Conservation (phyloP, 2,329 filamentous ascomycete genomes). For the Zopfia rhizophila region DNA sequence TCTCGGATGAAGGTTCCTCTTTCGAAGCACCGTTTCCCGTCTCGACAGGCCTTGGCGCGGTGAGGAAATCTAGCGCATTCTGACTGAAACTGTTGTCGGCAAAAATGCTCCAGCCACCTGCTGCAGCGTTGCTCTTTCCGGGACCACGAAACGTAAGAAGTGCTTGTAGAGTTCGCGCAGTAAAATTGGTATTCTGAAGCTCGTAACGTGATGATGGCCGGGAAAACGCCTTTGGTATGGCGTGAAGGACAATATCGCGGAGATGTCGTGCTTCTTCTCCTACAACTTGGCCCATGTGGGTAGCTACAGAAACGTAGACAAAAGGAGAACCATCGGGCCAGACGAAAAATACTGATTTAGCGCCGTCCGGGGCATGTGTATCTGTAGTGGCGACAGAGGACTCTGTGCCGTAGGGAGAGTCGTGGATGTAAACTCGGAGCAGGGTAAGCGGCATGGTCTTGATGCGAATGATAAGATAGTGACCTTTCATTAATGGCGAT, state of each 20-base stretch:
- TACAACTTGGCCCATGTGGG: constrained; percentile 46
- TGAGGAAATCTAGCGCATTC: constrained; percentile 60
- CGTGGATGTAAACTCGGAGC: constrained; percentile 80
- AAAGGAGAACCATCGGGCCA: constrained; percentile 84
- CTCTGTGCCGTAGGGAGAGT: constrained; percentile 78
- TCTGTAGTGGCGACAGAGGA: constrained; percentile 47
- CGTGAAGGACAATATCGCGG: constrained; percentile 77
- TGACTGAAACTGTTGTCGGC: constrained; percentile 68
- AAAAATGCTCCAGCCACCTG: constrained; percentile 84
- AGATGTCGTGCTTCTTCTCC: constrained; percentile 63
- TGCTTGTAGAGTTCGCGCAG: constrained; percentile 76
- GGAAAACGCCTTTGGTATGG: constrained; percentile 84
- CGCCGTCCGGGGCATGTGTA: constrained; percentile 62
- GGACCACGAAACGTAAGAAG: constrained; percentile 76
- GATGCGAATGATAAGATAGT: constrained; percentile 82
- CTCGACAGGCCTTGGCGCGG: constrained; percentile 18
- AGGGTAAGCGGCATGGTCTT: constrained; percentile 74
- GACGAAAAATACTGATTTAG: constrained; percentile 79
- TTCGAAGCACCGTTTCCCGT: constrained; percentile 30
- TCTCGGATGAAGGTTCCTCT: constrained; percentile 8
- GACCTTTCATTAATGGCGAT: constrained; percentile 81
- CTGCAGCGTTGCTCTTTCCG: constrained; percentile 75
- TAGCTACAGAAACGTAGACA: constrained; percentile 71
- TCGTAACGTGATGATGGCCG: constrained; percentile 77
- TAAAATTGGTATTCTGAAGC: constrained; percentile 73